Conservation (phyloP, 495 filamentous ascomycete species). For the Penicillium lagena region DNA sequence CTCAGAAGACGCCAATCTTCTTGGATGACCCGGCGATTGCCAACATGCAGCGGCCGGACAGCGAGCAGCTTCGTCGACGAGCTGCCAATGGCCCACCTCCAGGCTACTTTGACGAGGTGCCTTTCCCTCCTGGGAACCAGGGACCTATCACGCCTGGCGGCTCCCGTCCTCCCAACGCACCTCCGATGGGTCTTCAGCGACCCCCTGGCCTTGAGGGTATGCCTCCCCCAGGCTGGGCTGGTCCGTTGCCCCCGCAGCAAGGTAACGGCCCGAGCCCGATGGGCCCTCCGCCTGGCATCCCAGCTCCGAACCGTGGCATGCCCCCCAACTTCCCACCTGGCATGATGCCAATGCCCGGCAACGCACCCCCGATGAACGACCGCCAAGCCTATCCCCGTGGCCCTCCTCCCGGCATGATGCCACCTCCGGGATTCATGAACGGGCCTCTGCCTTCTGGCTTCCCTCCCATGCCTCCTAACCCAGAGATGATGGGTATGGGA, state of each 20-base stretch:
- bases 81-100: conserved; percentile 34
- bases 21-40: conserved; percentile 43
- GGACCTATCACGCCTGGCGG: conserved; percentile 32
- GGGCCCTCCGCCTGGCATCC: conserved; percentile 42
- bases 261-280: conserved; percentile 32
- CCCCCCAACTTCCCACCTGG: conserved; percentile 38
- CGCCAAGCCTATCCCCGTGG: conserved; percentile 37
- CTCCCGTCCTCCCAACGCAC: conserved; percentile 26
- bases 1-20: conserved; percentile 35
- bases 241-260: conserved; percentile 31
- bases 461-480: conserved; percentile 38
- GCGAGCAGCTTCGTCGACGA: conserved; percentile 33
- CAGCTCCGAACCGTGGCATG: conserved; percentile 30
- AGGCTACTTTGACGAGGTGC: conserved; percentile 41
- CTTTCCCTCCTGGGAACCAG: conserved; percentile 31
- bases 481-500: conserved; percentile 35
- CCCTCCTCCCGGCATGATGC: conserved; percentile 44
- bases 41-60: conserved; percentile 40
- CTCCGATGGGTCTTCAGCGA: conserved; percentile 36
- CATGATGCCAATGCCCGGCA: conserved; percentile 39
- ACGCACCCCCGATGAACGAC: conserved; percentile 27
- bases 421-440: conserved; percentile 45
- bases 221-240: conserved; percentile 37
- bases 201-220: conserved; percentile 45
- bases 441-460: conserved; percentile 41